Base-by-base conservation (phyloP, 352 stramenopile species). In the Phytophthora boehmeriae region DNA sequence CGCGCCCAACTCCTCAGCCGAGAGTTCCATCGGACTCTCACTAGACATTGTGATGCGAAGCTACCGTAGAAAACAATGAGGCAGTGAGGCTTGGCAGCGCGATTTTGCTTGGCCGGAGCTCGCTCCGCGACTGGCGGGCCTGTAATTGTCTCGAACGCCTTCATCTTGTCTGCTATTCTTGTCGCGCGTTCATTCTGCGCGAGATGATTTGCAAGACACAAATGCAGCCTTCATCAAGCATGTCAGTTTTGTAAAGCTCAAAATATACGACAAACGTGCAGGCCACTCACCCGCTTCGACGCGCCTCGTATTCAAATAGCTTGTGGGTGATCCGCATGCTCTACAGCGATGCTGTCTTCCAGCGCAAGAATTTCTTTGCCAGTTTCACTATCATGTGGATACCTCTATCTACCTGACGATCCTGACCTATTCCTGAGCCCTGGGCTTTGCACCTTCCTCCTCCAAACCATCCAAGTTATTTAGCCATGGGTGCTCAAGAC, bases 401-500 rank as follows among this genome's bases (percentile, higher is more conserved):
- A 20, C n/a, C 16, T 68, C 48, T 59, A 69, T 68, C 65, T 63
- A 61, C 52, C 61, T 59, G n/a, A n/a, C n/a, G n/a, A n/a, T n/a
- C n/a, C n/a, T n/a, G 58, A 73, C 34, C 57, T 71, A 68, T 17
- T 60, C 22, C 54, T 65, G 62, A 22, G 51, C 22, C 6, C 34
- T n/a, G 5, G 35, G 17, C 44, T 51, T 59, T 43, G 35, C 23
- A 38, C 68, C 20, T 34, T 53, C 49, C 14, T 62, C 43, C 13
- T 52, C 27, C 36, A 43, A 34, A 36, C 53, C 61, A 50, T 73
- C 67, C 41, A 65, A 55, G 27, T 76, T 51, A 5, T 65, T 60
- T 23, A 99, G 79, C 97, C 97, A 99, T 28, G 96, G 80, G 68
- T 98, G 96, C 34, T 92, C 63, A 16, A 99, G 83, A 45, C 89